Conservation (phyloP, 2,329 filamentous ascomycete species). For the Cryphonectria nitschkei region DNA sequence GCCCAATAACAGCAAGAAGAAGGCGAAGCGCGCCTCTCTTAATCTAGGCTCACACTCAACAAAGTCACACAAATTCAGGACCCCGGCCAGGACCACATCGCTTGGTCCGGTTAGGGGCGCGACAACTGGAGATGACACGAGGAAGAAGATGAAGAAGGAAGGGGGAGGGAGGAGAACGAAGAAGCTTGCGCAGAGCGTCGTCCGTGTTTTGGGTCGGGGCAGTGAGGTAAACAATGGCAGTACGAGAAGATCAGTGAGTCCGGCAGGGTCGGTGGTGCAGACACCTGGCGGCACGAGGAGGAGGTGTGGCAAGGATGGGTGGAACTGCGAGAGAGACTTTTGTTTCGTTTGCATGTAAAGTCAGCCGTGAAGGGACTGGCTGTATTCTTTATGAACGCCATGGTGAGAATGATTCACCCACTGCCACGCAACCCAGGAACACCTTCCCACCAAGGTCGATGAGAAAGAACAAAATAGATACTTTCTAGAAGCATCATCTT, state of each 20-base stretch:
- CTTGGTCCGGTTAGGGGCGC: not conserved
- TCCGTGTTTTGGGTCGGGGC: slow-evolving; percentile 16
- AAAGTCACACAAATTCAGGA: slow-evolving; percentile 4
- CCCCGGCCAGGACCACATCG: not conserved
- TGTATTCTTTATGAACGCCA: not conserved
- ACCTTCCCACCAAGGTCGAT: not conserved
- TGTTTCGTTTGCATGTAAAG: slow-evolving; percentile 59
- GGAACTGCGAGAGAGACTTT: slow-evolving; percentile 59
- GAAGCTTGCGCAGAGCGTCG: slow-evolving; percentile 18
- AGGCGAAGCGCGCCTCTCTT: slow-evolving; percentile 25
- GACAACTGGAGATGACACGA: not conserved
- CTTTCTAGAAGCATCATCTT: not conserved
- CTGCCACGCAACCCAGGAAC: not conserved
- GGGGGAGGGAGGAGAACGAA: not conserved
- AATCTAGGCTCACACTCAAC: slow-evolving; percentile 27
- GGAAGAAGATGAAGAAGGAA: not conserved
- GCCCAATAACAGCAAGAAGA: slow-evolving; percentile 1
- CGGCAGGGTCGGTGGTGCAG: slow-evolving; percentile 38
- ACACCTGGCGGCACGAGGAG: slow-evolving; percentile 56
- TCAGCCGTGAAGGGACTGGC: not conserved
- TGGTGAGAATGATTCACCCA: not conserved
- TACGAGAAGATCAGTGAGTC: slow-evolving; percentile 29
- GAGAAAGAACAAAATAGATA: not conserved
- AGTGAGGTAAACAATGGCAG: not conserved
- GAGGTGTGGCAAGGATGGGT: slow-evolving; percentile 59